These are phyloP conservation scores for Ramalina peruviana DNA, from an alignment of 495 filamentous ascomycete genomes.

Conservation along the genomic window DNA sequence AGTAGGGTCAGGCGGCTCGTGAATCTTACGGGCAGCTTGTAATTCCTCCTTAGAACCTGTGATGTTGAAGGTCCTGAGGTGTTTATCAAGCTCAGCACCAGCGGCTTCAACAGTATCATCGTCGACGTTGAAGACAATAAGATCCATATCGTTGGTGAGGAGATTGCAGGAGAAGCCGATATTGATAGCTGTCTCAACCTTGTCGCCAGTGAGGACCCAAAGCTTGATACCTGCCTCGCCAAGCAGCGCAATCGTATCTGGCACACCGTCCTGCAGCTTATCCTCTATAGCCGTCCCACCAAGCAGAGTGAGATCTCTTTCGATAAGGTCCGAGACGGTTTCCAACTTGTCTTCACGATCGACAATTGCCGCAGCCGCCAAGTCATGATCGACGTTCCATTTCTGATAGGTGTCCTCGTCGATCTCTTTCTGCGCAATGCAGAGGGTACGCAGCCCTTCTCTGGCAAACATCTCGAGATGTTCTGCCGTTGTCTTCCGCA, in stretches of 20 bases:
- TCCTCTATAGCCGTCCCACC: slow-evolving; percentile 98
- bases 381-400: slow-evolving; percentile 78
- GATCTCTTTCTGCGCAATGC: slow-evolving; percentile 77
- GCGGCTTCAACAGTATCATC: slow-evolving; percentile 55
- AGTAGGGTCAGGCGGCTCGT: slow-evolving; percentile 70
- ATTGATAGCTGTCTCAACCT: slow-evolving; percentile 98
- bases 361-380: slow-evolving; percentile 70
- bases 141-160: slow-evolving; percentile 92
- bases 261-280: slow-evolving; percentile 91
- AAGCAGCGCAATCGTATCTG: slow-evolving; percentile 87
- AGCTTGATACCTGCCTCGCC: slow-evolving; percentile 94
- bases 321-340: slow-evolving; percentile 74
- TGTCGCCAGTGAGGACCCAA: slow-evolving; percentile 99
- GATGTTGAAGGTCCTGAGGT: slow-evolving; percentile 59
- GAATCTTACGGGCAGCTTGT: slow-evolving; percentile 59
- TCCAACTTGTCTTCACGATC: slow-evolving; percentile 93
- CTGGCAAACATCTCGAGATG: slow-evolving; percentile 94
- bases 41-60: slow-evolving; percentile 84
- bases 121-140: slow-evolving; percentile 78
- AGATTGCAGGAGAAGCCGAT: slow-evolving; percentile 99
- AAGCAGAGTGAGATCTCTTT: slow-evolving; percentile 75
- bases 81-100: slow-evolving; percentile 54
- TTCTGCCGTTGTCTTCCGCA: slow-evolving; percentile 71
- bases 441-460: slow-evolving; percentile 89
- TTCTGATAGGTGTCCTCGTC: slow-evolving; percentile 72